These are phyloP conservation scores for Candida freyschussii DNA, from an alignment of 1,139 yeast genomes.

Conservation along the genomic window DNA sequence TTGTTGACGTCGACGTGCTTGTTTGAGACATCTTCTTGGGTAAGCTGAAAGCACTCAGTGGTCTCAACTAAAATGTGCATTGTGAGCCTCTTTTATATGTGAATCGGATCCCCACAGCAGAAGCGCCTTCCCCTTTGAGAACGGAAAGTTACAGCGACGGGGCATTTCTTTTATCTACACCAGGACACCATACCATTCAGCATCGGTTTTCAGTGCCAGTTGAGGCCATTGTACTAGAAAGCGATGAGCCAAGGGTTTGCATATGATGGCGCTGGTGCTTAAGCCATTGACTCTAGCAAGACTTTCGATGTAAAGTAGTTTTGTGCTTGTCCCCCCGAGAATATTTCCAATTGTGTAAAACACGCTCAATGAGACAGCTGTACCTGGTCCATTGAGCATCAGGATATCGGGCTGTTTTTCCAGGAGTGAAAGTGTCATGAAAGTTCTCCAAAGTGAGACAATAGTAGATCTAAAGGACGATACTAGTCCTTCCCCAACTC, in stretches of 20 bases:
- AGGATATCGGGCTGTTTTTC: constrained; percentile 44
- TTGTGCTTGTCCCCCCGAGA: constrained; percentile 47
- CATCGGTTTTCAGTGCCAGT: constrained; percentile 51
- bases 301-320: constrained; percentile 79
- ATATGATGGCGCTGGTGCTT: constrained; percentile 70
- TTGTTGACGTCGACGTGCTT: constrained; percentile 8
- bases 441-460: constrained; percentile 10
- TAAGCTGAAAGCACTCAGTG: too few relatives aligned
- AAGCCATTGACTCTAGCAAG: constrained; percentile 76
- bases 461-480: constrained; percentile 51
- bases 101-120: too few relatives aligned
- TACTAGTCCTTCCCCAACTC: constrained; percentile 58
- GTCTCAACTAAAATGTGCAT: too few relatives aligned
- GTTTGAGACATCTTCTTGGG: constrained; percentile 12
- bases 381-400: constrained; percentile 91
- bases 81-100: too few relatives aligned
- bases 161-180: too few relatives aligned
- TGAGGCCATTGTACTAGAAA: constrained; percentile 91
- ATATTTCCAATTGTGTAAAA: constrained; percentile 39
- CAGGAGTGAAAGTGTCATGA: constrained; percentile 6
- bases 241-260: constrained; percentile 67
- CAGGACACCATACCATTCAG: constrained; percentile 75
- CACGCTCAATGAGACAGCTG: constrained; percentile 68
- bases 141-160: too few relatives aligned
- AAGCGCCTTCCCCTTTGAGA: too few relatives aligned